Evolutionary conservation across 352 stramenopile genomes (phyloP).

Genomic region (Phytopythium cucurbitacearum): DNA sequence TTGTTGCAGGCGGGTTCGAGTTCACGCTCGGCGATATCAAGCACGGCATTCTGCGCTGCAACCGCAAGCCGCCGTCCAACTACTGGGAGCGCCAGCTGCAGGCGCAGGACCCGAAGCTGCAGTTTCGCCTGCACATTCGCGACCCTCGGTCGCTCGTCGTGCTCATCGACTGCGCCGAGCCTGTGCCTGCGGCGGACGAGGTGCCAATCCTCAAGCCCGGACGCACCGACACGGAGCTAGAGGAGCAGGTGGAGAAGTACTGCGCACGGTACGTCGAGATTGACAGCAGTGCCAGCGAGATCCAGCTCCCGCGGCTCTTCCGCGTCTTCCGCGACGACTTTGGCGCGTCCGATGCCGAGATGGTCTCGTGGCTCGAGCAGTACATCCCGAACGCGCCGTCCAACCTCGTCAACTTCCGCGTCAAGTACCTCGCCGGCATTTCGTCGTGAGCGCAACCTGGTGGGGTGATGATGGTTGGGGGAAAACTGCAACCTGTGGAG

Average conservation of each 20-base stretch:
- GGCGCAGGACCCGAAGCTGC: slow-evolving; percentile 74
- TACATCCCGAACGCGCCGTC: slow-evolving; percentile 75
- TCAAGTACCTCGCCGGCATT: slow-evolving; percentile 67
- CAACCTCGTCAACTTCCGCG: slow-evolving; percentile 75
- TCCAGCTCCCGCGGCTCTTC: slow-evolving; percentile 72
- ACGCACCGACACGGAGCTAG: slow-evolving; percentile 80
- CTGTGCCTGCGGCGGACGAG: slow-evolving; percentile 49
- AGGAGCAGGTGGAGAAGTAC: slow-evolving; percentile 79
- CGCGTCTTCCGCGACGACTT: slow-evolving; percentile 87
- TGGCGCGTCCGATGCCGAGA: slow-evolving; percentile 75
- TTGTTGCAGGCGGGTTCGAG: slow-evolving; percentile 43
- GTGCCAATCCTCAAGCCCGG: slow-evolving; percentile 78
- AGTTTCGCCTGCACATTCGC: slow-evolving; percentile 83
- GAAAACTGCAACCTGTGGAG: not conserved
- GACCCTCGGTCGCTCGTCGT: slow-evolving; percentile 79
- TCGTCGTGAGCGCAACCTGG: slow-evolving; percentile 36
- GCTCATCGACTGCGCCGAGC: slow-evolving; percentile 71
- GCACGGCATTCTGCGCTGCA: slow-evolving; percentile 84
- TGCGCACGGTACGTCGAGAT: slow-evolving; percentile 64
- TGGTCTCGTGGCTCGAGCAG: slow-evolving; percentile 82
- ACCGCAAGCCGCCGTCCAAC: slow-evolving; percentile 83
- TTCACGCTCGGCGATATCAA: slow-evolving; percentile 86
- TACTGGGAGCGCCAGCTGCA: slow-evolving; percentile 86
- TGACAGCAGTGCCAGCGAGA: slow-evolving; percentile 43
- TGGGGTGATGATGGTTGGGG: not conserved